Percentiles rank a stretch among this genome's conserved stretches.
These are phyloP conservation scores for Claviceps pusilla DNA, from an alignment of 2,329 filamentous ascomycete genomes.

Conservation along the genomic window DNA sequence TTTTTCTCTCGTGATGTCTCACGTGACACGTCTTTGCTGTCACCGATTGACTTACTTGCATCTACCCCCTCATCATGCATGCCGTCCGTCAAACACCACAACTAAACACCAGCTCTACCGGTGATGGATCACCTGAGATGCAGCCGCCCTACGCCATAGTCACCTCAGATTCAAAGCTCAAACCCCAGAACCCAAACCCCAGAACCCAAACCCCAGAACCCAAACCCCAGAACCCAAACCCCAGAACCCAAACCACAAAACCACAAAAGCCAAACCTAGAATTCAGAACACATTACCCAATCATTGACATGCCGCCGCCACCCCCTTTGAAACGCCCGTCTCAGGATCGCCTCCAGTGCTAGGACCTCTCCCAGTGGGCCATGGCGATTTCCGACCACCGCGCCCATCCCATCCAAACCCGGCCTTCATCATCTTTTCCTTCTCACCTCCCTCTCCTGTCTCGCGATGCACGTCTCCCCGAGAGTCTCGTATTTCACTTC, in stretches of 20 bases:
- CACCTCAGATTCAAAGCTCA: too few relatives aligned
- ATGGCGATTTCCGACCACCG: background rate
- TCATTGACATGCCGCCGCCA: background rate
- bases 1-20: background rate
- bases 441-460: background rate
- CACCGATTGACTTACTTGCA: background rate
- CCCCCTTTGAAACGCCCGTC: slow-evolving; percentile 7
- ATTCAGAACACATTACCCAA: too few relatives aligned
- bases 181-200: too few relatives aligned
- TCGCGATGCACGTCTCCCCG: background rate
- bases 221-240: too few relatives aligned
- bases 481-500: background rate
- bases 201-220: too few relatives aligned
- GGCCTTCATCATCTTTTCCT: background rate
- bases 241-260: too few relatives aligned
- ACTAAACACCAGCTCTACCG: too few relatives aligned
- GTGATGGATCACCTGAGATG: too few relatives aligned
- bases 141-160: too few relatives aligned
- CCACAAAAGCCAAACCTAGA: too few relatives aligned
- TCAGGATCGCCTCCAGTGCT: slow-evolving; percentile 6
- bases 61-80: too few relatives aligned
- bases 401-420: background rate
- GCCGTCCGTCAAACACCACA: too few relatives aligned
- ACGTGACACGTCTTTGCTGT: background rate
- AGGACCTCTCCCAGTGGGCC: slow-evolving; percentile 1